Evolutionary conservation across 2,329 filamentous ascomycete genomes (phyloP), one percentile per base, ranked within the genome.

Genomic region (Aspergillus eucalypticola): DNA sequence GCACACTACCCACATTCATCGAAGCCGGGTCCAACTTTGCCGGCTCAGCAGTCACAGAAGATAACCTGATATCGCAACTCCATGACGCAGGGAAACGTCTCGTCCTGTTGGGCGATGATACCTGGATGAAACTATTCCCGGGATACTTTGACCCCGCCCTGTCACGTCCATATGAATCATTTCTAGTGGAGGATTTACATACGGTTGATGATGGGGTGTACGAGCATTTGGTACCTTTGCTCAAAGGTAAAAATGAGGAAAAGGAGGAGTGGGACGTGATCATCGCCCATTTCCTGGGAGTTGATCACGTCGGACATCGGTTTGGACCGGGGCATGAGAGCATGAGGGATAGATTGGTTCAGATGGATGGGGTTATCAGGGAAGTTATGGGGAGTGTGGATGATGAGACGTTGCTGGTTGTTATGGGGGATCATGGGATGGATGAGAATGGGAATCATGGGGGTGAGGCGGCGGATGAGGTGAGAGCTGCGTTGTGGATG

Each of bases 101-200:
- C 66, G 94, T 92, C 6, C 95, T 98, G 71, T 80, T 98, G 38
- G 94, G 94, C 19, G 94, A 99, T 74, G 94, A 99, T 77, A 99
- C 94, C 3, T 99, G 94, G 94, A 90, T 91, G 66, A 84, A 91
- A 32, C 81, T 98, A 11, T 98, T 97, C 73, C 94, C 95, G 0
- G 90, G 84, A 15, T 91, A 95, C 75, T 98, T 99, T 69, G 88
- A 96, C 73, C 80, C 87, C 4, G 90, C 93, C 58, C 86, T 96
- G 60, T 96, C 92, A 67, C 86, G 84, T 67, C 86, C 94, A 0
- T 98, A 96, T 75, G 93, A 97, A 73, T 97, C 93, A 63, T 96
- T 99, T 79, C 96, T 98, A 71, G 94, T 98, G 7, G 96, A 92
- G 91, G 94, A 99, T 75, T 78, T 99, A 68, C 92, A 97, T 75